Evolutionary conservation across 257 asterid genomes (phyloP).

Genomic region (Primulina huaijiensis): DNA sequence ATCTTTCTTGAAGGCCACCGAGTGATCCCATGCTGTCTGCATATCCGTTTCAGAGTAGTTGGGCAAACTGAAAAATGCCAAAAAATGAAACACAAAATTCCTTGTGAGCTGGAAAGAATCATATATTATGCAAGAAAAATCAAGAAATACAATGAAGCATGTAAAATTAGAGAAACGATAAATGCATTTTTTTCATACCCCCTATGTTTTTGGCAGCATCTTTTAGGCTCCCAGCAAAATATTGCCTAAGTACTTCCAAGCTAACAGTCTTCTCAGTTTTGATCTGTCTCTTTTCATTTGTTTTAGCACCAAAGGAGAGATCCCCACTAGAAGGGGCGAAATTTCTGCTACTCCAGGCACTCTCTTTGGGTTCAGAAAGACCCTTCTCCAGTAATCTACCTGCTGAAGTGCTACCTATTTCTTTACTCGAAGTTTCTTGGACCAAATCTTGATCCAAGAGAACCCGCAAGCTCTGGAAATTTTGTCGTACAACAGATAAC

Average conservation of each 20-base stretch:
- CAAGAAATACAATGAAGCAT: not conserved
- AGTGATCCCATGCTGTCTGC: conserved; percentile 79
- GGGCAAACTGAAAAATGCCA: conserved; percentile 65
- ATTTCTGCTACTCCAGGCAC: not conserved
- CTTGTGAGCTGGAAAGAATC: not conserved
- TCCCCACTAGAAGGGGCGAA: conserved; percentile 21
- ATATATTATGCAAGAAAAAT: not conserved
- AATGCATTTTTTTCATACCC: conserved; percentile 37
- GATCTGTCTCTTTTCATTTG: conserved; percentile 48
- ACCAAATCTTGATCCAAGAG: conserved; percentile 61
- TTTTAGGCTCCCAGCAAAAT: conserved; percentile 77
- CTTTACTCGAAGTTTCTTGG: conserved; percentile 37
- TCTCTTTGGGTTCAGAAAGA: conserved; percentile 27
- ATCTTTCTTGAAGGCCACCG: conserved; percentile 92
- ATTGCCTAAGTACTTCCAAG: conserved; percentile 66
- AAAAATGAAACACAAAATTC: not conserved
- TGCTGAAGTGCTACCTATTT: conserved; percentile 21
- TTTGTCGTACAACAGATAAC: conserved; percentile 52
- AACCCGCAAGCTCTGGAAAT: conserved; percentile 57
- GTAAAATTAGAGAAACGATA: not conserved
- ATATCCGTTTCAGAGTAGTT: conserved; percentile 81
- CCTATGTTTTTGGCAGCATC: conserved; percentile 84
- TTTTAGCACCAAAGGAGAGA: conserved; percentile 44
- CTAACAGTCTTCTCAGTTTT: conserved; percentile 68
- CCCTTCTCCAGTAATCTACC: conserved; percentile 28